Evolutionary conservation across 2,329 filamentous ascomycete genomes (phyloP), one percentile per base, ranked within the genome.

Genomic region (Monosporascus sp.): DNA sequence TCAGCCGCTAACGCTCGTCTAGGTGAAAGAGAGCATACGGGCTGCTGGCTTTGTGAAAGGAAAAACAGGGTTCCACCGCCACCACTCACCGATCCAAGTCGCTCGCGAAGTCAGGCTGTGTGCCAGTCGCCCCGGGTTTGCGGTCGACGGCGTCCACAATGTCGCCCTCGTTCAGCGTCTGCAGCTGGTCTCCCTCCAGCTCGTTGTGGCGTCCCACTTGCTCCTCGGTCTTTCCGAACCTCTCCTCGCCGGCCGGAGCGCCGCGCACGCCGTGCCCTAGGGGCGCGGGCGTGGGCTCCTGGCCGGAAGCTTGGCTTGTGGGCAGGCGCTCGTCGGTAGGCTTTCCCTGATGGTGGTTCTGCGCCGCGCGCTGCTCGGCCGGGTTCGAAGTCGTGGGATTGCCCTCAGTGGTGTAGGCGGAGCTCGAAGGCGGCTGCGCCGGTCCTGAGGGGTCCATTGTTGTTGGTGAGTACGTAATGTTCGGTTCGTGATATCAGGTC

Each of bases 161-260:
- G 20, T 59, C 57, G 28, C 67, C 66, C 51, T 69, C 67, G 14
- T 59, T 64, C 1, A 64, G 55, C 0, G 60, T 57, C 2, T 60
- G 55, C 65, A 69, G 67, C 56, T 65, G 58, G 0, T 65, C 64
- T 24, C 65, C 67, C 1, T 69, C 66, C 2, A 68, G 49, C 45
- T 68, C 66, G 1, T 40, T 31, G 47, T 56, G 58, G 5, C 60
- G 51, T 3, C 58, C 64, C 2, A 56, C 55, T 7, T 63, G 53
- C 51, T 63, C 63, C 15, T 52, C 47, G 7, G 59, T 59, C 17
- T 49, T 58, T 24, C 60, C 63, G 43, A 50, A 51, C 20, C 37
- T 40, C 56, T 65, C 65, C 37, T 67, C 60, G 2, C 61, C 63
- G 0, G 61, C 51, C 4, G 59, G 60, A 18, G 59, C 62, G 49